Percentiles rank a stretch among this genome's conserved stretches.
These are phyloP conservation scores for Coniferiporia sulphurascens DNA, from an alignment of 1,284 basidiomycete species.

Conservation along the genomic window DNA sequence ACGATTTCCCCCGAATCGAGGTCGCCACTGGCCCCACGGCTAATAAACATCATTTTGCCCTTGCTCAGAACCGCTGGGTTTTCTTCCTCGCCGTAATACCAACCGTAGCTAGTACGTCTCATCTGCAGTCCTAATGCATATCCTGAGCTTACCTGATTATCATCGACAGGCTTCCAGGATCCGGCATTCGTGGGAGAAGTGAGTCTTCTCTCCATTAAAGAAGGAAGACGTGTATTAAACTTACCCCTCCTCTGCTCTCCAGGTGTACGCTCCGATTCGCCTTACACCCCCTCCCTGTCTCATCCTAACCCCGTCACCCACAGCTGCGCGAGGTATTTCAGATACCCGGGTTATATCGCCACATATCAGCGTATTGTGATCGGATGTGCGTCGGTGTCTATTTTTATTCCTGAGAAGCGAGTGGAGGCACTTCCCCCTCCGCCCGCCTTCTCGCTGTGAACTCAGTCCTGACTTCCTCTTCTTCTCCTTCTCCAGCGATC, in stretches of 20 bases:
- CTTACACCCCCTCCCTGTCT: background rate
- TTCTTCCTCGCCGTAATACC: slow-evolving; percentile 4
- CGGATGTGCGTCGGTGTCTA: background rate
- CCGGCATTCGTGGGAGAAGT: slow-evolving; percentile 4
- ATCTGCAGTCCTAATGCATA: background rate
- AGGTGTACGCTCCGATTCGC: background rate
- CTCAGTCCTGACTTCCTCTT: background rate
- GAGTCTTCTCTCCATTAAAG: background rate
- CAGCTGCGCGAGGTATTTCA: slow-evolving; percentile 3
- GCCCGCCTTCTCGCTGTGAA: background rate
- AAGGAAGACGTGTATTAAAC: background rate
- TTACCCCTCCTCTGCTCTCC: background rate
- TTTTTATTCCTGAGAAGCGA: background rate
- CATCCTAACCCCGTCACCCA: background rate
- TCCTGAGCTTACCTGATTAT: background rate
- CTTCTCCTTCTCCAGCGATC: background rate
- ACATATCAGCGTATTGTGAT: slow-evolving; percentile 7
- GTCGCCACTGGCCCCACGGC: background rate
- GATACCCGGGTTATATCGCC: slow-evolving; percentile 9
- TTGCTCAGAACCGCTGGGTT: slow-evolving; percentile 8
- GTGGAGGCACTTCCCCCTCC: background rate
- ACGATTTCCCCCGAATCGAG: background rate
- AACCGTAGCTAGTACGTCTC: slow-evolving; percentile 1
- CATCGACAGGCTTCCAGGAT: background rate
- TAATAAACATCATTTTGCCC: background rate